Conservation (phyloP, 2,329 filamentous ascomycete genomes). For the Aureobasidium sp. region DNA sequence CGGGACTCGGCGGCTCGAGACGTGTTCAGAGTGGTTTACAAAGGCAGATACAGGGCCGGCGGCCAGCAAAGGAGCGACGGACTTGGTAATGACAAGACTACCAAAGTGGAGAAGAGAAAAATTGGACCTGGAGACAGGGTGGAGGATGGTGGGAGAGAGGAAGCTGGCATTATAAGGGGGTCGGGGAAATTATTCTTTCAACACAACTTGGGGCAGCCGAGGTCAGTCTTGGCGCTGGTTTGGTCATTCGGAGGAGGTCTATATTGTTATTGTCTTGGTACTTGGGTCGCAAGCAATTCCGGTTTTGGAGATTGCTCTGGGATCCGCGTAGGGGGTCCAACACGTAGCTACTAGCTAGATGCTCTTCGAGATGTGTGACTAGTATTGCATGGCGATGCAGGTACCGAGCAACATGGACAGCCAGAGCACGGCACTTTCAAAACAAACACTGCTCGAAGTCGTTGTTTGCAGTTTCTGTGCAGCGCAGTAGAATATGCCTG, state of each 20-base stretch:
- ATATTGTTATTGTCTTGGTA: not conserved
- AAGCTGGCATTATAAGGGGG: slow-evolving; percentile 8
- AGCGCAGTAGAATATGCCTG: not conserved
- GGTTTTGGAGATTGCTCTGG: not conserved
- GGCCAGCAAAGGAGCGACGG: slow-evolving; percentile 11
- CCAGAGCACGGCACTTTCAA: not conserved
- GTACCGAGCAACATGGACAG: not conserved
- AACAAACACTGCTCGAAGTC: not conserved
- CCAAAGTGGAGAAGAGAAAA: slow-evolving; percentile 2
- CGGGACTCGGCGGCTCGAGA: not conserved
- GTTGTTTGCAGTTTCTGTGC: not conserved
- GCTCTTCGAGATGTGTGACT: not conserved
- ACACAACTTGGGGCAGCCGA: not conserved
- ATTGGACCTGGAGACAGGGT: slow-evolving; percentile 12
- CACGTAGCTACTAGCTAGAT: not conserved
- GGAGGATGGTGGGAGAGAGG: not conserved
- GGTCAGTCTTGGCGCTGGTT: not conserved
- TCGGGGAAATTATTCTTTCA: slow-evolving; percentile 12
- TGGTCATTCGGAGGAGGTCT: not conserved
- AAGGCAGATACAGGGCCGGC: not conserved
- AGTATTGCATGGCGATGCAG: not conserved
- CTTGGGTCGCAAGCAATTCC: not conserved
- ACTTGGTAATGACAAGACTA: slow-evolving; percentile 1
- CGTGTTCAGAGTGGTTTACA: not conserved
- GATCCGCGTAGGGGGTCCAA: not conserved